Conservation (phyloP, 805 yeast species). For the Zygoascus biomembranicola region DNA sequence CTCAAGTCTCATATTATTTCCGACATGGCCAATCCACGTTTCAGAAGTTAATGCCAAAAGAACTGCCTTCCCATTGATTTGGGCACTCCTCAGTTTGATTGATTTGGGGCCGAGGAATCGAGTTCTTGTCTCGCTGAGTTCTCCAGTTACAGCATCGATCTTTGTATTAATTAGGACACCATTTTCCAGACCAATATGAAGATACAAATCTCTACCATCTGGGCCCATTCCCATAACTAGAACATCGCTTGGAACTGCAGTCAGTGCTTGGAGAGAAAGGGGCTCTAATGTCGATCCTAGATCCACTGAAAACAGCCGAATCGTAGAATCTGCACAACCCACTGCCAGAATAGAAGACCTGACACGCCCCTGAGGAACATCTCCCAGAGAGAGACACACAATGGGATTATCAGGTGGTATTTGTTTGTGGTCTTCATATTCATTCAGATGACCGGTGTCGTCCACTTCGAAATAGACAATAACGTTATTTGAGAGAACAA, state of each 20-base stretch:
- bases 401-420: slow-evolving; percentile 37
- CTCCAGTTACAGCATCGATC: slow-evolving; percentile 53
- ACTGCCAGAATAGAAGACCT: slow-evolving; percentile 56
- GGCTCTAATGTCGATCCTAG: slow-evolving; percentile 52
- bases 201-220: slow-evolving; percentile 24
- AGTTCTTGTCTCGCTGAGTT: slow-evolving; percentile 52
- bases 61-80: slow-evolving; percentile 22
- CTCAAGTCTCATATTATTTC: slow-evolving; percentile 27
- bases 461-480: slow-evolving; percentile 77
- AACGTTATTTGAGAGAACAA: slow-evolving; percentile 67
- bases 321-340: slow-evolving; percentile 61
- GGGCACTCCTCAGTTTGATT: slow-evolving; percentile 40
- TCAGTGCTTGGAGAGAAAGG: slow-evolving; percentile 56
- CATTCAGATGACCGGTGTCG: slow-evolving; percentile 56
- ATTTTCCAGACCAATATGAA: slow-evolving; percentile 76
- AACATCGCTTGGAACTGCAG: slow-evolving; percentile 40
- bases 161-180: slow-evolving; percentile 68
- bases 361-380: slow-evolving; percentile 38
- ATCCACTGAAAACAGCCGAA: slow-evolving; percentile 59
- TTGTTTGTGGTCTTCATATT: slow-evolving; percentile 56
- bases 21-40: slow-evolving; percentile 47
- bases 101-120: slow-evolving; percentile 68
- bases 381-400: slow-evolving; percentile 38
- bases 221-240: slow-evolving; percentile 28
- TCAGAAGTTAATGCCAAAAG: slow-evolving; percentile 46